phyloP scores from a whole-genome alignment of 2,329 filamentous ascomycete species.

The Trichocomaceae sp. region DNA sequence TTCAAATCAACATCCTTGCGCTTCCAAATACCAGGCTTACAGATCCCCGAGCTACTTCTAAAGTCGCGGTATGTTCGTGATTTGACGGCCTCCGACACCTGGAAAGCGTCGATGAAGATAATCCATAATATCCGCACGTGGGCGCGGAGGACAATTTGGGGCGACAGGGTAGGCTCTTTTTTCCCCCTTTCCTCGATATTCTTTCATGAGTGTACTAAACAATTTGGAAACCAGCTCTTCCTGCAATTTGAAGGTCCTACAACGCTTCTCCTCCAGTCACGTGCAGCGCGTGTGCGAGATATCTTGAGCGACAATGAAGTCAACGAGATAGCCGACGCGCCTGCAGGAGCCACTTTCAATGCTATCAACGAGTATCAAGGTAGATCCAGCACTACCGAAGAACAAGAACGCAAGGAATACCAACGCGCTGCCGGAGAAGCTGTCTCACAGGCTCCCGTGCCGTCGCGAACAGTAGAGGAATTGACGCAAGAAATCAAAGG shows the following conservation, averaged over 20 bases:
- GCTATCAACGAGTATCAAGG: constrained; percentile 41
- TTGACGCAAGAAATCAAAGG: constrained; percentile 24
- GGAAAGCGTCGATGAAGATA: constrained; percentile 60
- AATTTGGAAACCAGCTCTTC: constrained; percentile 54
- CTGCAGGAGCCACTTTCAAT: constrained; percentile 62
- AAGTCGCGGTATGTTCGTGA: constrained; percentile 66
- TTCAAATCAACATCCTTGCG: constrained; percentile 70
- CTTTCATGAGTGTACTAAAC: constrained; percentile 1
- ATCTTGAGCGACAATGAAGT: constrained; percentile 70
- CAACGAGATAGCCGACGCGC: constrained; percentile 80
- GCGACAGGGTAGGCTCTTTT: constrained; percentile 58
- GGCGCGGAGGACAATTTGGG: constrained; percentile 79
- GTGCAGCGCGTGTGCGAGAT: constrained; percentile 72
- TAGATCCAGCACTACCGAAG: constrained; percentile 11
- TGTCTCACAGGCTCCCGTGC: constrained; percentile 20
- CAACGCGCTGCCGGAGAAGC: constrained; percentile 20
- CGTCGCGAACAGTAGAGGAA: constrained; percentile 22
- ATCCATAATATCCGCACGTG: constrained; percentile 68
- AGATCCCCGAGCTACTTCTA: constrained; percentile 58
- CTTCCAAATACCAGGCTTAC: constrained; percentile 68
- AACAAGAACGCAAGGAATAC: constrained; percentile 14
- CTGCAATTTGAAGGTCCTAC: constrained; percentile 81
- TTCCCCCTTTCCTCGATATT: not conserved
- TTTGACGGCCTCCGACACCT: constrained; percentile 65
- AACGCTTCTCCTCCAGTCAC: constrained; percentile 80